These are phyloP conservation scores for Lipomyces sp. DNA, from an alignment of 805 yeast genomes.

Conservation along the genomic window DNA sequence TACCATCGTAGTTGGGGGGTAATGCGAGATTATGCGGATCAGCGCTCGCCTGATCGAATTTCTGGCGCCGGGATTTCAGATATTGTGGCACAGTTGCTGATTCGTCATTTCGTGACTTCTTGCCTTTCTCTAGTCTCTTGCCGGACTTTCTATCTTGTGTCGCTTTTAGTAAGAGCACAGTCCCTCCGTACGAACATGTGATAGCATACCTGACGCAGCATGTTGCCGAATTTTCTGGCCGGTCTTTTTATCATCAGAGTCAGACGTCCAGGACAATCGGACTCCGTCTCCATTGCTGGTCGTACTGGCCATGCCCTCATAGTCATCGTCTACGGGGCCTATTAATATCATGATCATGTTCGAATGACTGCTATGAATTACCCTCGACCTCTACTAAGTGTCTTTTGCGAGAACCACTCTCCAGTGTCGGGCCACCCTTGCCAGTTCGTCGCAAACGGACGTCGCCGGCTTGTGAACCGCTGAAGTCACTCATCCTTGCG, in stretches of 20 bases:
- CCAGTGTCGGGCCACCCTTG: background rate
- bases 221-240: background rate
- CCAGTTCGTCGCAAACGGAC: background rate
- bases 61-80: constrained; percentile 1
- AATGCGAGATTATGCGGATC: constrained; percentile 8
- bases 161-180: background rate
- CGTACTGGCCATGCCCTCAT: background rate
- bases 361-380: background rate
- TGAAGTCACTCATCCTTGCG: constrained; percentile 1
- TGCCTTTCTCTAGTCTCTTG: background rate
- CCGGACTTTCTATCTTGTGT: background rate
- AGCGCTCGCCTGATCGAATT: background rate
- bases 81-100: constrained; percentile 1
- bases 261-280: constrained; percentile 5
- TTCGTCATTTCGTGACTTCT: background rate
- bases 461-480: background rate
- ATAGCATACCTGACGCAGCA: background rate
- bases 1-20: constrained; percentile 12
- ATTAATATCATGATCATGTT: background rate
- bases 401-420: background rate
- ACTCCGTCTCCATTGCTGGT: background rate
- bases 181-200: background rate
- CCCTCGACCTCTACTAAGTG: background rate
- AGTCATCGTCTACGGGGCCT: background rate
- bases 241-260: background rate